These are phyloP conservation scores for Hypoxylon fragiforme DNA, from an alignment of 495 filamentous ascomycete species.

Conservation along the genomic window DNA sequence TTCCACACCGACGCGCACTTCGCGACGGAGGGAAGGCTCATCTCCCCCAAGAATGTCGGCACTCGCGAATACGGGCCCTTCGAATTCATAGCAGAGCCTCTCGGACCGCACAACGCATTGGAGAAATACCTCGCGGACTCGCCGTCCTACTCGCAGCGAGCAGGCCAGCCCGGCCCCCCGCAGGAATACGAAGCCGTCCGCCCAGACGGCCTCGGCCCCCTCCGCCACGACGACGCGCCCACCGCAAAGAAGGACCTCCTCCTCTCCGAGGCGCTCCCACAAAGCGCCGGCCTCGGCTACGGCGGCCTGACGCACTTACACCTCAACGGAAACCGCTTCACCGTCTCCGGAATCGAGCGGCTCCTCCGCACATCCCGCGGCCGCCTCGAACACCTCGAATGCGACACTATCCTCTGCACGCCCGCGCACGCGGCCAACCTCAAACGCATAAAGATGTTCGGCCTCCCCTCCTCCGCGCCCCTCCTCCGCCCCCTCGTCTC, in stretches of 20 bases:
- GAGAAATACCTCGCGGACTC: slow-evolving; percentile 46
- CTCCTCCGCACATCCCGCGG: slow-evolving; percentile 40
- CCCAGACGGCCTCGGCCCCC: slow-evolving; percentile 36
- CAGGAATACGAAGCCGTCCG: slow-evolving; percentile 36
- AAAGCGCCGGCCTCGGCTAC: slow-evolving; percentile 2
- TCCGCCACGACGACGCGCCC: slow-evolving; percentile 39
- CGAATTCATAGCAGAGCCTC: slow-evolving; percentile 43
- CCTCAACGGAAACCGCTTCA: slow-evolving; percentile 44
- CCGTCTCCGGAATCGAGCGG: slow-evolving; percentile 34
- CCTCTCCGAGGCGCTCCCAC: too few species aligned
- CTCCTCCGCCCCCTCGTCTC: slow-evolving; percentile 50
- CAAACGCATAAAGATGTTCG: slow-evolving; percentile 32
- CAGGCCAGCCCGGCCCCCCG: slow-evolving; percentile 12
- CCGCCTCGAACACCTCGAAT: slow-evolving; percentile 50
- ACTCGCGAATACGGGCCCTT: slow-evolving; percentile 39
- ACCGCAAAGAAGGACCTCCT: slow-evolving; percentile 37
- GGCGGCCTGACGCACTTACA: slow-evolving; percentile 49
- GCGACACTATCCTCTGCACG: slow-evolving; percentile 34
- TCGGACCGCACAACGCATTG: slow-evolving; percentile 37
- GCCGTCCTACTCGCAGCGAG: slow-evolving; percentile 39
- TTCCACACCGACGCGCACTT: slow-evolving; percentile 34
- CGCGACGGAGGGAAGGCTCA: slow-evolving; percentile 42
- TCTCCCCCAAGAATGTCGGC: slow-evolving; percentile 18
- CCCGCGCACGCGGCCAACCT: not conserved
- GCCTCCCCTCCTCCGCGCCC: slow-evolving; percentile 43